Evolutionary conservation across 345 rosid species (phyloP), one percentile per base, ranked within the genome.

Genomic region (Xanthoceras sorbifolium): DNA sequence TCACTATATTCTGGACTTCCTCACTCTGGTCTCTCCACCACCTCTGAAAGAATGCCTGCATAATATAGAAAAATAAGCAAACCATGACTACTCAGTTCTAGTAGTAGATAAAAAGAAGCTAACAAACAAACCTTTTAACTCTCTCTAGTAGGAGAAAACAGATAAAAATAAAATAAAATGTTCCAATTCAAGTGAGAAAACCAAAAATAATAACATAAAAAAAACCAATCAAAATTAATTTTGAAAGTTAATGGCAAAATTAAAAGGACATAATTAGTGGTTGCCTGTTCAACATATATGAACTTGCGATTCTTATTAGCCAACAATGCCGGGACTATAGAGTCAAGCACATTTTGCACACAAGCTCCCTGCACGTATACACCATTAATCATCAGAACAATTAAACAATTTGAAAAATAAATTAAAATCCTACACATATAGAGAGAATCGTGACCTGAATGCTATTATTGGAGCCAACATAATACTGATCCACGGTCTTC

Each of bases 21-120:
- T 80, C 80, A 68, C 87, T 87, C 78, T 85, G 90, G 61, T 85
- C 85, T 62, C 84, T 83, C 90, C 90, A 87, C 90, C 90, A 87
- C n/a, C 88, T 80, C 78, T 85, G 88, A 60, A 87, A 87, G 76
- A 87, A 87, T n/a, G 90, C 90, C 90, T 87, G 82, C 9, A 71
- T 42, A 67, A 34, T 15, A 36, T 11, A 1, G 63, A 38, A 52
- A 73, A 69, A 38, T 5, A 48, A 62, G 14, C 0, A 11, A 23
- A 34, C 23, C 40, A 6, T 40, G 26, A 36, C 15, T 25, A 9
- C 9, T 29, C 4, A 50, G 18, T 50, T 72, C 40, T 36, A 32
- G 10, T 10, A 60, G n/a, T 11, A 29, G 6, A 1, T 18, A 67
- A 25, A 22, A 50, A 29, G 20, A 23, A 32, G 1, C 17, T 6